Conservation (phyloP, 495 filamentous ascomycete species). For the Entonaema liquescens region DNA sequence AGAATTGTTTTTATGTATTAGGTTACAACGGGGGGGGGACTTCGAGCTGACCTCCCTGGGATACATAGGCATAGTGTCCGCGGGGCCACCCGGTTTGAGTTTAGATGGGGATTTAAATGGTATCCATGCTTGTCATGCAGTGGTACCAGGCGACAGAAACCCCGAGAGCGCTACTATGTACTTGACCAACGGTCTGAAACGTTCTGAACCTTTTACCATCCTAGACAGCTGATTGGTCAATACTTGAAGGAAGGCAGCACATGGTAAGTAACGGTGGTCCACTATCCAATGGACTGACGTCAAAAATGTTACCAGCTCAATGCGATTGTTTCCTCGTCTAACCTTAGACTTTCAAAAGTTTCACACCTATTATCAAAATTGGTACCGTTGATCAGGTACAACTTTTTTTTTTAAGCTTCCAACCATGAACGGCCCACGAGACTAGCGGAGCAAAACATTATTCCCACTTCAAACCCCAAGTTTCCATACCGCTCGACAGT, state of each 20-base stretch:
- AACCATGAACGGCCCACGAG: constrained; percentile 3
- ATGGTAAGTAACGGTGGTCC: constrained; percentile 6
- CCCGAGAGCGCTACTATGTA: not conserved
- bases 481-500: constrained; percentile 11
- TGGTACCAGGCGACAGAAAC: not conserved
- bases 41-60: constrained; percentile 1
- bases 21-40: constrained; percentile 21
- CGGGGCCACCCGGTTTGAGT: constrained; percentile 11
- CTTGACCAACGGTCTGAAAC: constrained; percentile 7
- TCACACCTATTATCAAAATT: constrained; percentile 8
- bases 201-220: not conserved
- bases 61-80: constrained; percentile 13
- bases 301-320: constrained; percentile 29
- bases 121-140: constrained; percentile 8
- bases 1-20: not conserved
- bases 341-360: constrained; percentile 2
- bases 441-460: not conserved
- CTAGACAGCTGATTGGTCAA: constrained; percentile 7
- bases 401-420: not conserved
- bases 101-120: constrained; percentile 10
- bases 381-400: constrained; percentile 26
- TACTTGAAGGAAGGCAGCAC: constrained; percentile 9
- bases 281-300: constrained; percentile 31
- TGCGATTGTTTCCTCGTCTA: constrained; percentile 2
- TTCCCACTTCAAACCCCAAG: not conserved